phyloP scores from a whole-genome alignment of 2,329 filamentous ascomycete species.

The Colletotrichum kahawae region DNA sequence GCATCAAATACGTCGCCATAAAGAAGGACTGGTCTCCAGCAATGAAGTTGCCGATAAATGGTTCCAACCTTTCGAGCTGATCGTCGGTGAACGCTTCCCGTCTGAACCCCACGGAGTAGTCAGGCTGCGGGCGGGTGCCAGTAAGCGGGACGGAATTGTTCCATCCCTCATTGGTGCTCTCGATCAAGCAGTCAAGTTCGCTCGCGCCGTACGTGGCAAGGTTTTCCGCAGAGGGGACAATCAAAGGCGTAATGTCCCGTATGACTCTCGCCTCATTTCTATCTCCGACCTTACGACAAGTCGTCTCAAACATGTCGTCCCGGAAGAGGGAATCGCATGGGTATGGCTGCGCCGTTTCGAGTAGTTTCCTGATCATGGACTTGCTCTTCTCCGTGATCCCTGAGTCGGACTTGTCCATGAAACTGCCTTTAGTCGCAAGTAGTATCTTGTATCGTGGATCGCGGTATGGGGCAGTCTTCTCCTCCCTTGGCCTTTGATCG shows the following conservation, averaged over 20 bases:
- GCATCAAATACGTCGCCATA: constrained; percentile 50
- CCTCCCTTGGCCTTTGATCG: constrained; percentile 41
- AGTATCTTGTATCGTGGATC: constrained; percentile 38
- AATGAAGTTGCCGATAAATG: constrained; percentile 38
- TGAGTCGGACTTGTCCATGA: constrained; percentile 37
- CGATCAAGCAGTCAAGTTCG: constrained; percentile 36
- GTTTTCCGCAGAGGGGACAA: constrained; percentile 43
- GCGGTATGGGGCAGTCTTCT: constrained; percentile 41
- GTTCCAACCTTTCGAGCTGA: constrained; percentile 44
- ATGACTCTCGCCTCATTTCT: constrained; percentile 43
- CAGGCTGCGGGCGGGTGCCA: constrained; percentile 43
- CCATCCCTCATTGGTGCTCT: constrained; percentile 49
- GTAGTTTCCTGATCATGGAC: no score
- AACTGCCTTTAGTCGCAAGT: constrained; percentile 44
- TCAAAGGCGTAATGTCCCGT: constrained; percentile 38
- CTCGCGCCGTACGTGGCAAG: constrained; percentile 32
- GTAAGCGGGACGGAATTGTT: constrained; percentile 41
- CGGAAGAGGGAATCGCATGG: constrained; percentile 40
- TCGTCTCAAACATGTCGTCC: constrained; percentile 39
- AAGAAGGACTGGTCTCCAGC: constrained; percentile 42
- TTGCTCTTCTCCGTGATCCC: constrained; percentile 35
- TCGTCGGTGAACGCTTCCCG: constrained; percentile 35
- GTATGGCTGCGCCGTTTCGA: constrained; percentile 32
- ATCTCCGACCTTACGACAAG: constrained; percentile 34
- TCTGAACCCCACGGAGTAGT: constrained; percentile 48